Evolutionary conservation across 2,329 filamentous ascomycete species (phyloP).

Genomic region (Sordariomycetes sp.): DNA sequence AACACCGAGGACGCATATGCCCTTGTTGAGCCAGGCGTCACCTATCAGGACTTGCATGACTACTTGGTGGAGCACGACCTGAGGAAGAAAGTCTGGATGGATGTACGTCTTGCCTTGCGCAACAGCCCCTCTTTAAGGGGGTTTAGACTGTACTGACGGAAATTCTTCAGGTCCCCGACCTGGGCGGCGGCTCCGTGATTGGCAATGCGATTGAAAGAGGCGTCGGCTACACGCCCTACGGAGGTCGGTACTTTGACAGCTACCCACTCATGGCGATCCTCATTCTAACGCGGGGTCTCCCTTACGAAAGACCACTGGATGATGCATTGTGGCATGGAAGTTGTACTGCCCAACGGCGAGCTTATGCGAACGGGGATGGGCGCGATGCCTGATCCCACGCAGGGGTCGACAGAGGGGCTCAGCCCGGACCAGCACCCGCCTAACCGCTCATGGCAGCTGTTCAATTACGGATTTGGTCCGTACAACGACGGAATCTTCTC

Average conservation of each 20-base stretch:
- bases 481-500: constrained; percentile 34
- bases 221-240: not conserved
- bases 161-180: not conserved
- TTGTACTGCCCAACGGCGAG: constrained; percentile 33
- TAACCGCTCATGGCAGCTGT: constrained; percentile 20
- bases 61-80: constrained; percentile 29
- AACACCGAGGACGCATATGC: constrained; percentile 36
- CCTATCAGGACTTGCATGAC: constrained; percentile 39
- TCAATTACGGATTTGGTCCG: constrained; percentile 27
- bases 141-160: not conserved
- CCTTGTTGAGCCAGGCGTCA: constrained; percentile 45
- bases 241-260: not conserved
- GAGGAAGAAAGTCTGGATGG: constrained; percentile 26
- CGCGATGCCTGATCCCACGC: not conserved
- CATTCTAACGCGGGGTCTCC: not conserved
- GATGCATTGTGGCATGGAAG: constrained; percentile 28
- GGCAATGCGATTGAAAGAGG: not conserved
- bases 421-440: constrained; percentile 15
- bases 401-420: constrained; percentile 11
- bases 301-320: constrained; percentile 16
- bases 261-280: not conserved
- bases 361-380: constrained; percentile 35
- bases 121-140: not conserved
- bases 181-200: not conserved
- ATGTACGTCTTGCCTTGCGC: constrained; percentile 22